Base-by-base conservation (phyloP, 345 rosid genomes). In the Ricinus communis region DNA sequence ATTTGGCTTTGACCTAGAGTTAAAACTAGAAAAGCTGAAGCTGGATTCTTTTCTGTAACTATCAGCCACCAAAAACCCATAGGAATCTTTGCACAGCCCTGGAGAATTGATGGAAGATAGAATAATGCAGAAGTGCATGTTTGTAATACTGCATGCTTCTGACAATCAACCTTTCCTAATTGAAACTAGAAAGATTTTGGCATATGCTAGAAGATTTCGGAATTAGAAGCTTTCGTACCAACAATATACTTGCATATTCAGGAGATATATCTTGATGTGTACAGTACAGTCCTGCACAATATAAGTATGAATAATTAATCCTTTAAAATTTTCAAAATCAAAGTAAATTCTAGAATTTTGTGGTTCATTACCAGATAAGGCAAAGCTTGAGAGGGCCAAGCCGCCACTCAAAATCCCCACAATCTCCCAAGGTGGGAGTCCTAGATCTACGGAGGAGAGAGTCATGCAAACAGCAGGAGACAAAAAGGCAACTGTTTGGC, bases 201-300 rank as follows among this genome's bases (percentile, higher is more conserved):
- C n/a, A 30, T 36, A 55, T 33, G 18, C 33, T 24, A 55, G 49
- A 50, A 60, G 63, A 73, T 47, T 28, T 25, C 58, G 36, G 47
- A n/a, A 19, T 30, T 62, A 19, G 49, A 73, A 65, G 61, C 51
- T 72, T 76, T 52, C 83, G 16, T 79, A 94, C 98, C 96, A 94
- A 72, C 47, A 94, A 90, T 66, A 94, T 88, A 77, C 96, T 94
- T 64, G 98, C 98, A 74, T 91, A 91, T 82, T 91, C 91, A 24
- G 93, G 92, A 14, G 97, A 94, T 41, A 94, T 91, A 85, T 94
- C 98, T 80, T 94, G 98, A 87, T 94, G 98, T 10, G 93, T 91
- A 78, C 98, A 94, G 71, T 91, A 91, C 70, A 91, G 87, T 70
- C 95, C 91, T 89, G 85, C 60, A 33, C 41, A 78, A 65, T 52